Evolutionary conservation across 2,329 filamentous ascomycete genomes (phyloP), one percentile per base, ranked within the genome.

Genomic region (Talaromyces pinophilus): DNA sequence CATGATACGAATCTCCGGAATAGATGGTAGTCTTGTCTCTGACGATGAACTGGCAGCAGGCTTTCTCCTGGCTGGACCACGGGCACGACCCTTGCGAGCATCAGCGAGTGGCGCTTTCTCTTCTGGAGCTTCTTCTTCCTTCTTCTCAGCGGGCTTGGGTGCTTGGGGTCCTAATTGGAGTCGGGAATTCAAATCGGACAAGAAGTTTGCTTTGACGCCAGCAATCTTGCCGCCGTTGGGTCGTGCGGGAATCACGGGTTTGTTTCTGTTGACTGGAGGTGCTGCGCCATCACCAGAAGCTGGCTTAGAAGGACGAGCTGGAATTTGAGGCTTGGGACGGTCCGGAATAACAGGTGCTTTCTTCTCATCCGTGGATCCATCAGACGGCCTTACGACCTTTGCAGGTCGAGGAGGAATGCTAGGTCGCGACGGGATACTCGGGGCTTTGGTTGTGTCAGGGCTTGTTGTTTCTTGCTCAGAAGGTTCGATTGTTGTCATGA

Each of bases 131-230:
- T 81, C 78, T 57, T 86, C 85, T 65, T 87, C 84, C 62, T 88
- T 84, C 15, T 83, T 80, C 48, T 84, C 81, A 70, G 91, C 89
- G 70, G 91, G 90, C 82, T 92, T 93, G 1, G 88, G 73, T 55
- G 85, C 87, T 71, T 92, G 89, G n/a, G 93, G 94, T 0, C 95
- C 95, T 42, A 96, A 81, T 74, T 92, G 90, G 33, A 99, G 83
- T 59, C 93, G 90, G 72, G 92, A 93, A 78, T 98, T 97, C 50
- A 99, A 82, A 74, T 98, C 94, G 54, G 89, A 93, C 85, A 99
- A 88, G 78, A 99, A 98, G 2, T 92, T 92, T 44, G 92, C 92
- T 79, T 96, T 93, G 38, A 99, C 82, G 28, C 92, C 91, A 17
- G 93, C 92, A 76, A 99, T 96, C 82, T 98, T 98, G 72, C 88